Percentiles rank a stretch among this genome's conserved stretches.
Evolutionary conservation across 2,329 filamentous ascomycete genomes (phyloP).

Genomic region (Pyricularia sp.): DNA sequence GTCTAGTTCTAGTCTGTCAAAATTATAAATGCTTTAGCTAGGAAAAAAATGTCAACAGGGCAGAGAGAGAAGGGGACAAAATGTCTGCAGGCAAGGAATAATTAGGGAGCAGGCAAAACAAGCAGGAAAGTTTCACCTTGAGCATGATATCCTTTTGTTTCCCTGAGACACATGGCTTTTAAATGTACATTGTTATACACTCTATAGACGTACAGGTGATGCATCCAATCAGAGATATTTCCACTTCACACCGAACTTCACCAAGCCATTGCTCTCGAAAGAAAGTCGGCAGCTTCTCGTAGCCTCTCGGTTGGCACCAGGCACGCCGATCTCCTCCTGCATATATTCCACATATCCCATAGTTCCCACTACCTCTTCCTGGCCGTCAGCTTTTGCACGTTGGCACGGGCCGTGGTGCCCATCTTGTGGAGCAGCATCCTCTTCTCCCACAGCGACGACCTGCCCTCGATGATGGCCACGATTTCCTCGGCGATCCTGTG

Average conservation of each 20-base stretch:
- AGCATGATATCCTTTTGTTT: not conserved
- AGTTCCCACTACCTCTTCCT: not conserved
- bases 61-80: too few relatives aligned
- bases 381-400: constrained; percentile 31
- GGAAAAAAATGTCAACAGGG: too few relatives aligned
- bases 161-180: not conserved
- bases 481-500: constrained; percentile 78
- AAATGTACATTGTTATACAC: constrained; percentile 1
- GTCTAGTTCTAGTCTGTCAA: too few relatives aligned
- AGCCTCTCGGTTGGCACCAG: not conserved
- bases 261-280: not conserved
- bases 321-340: not conserved
- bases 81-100: too few relatives aligned
- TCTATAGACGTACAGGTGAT: not conserved
- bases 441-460: constrained; percentile 76
- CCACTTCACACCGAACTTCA: not conserved
- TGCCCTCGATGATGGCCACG: constrained; percentile 78
- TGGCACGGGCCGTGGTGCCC: constrained; percentile 69
- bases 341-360: not conserved
- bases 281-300: not conserved
- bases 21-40: too few relatives aligned
- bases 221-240: not conserved
- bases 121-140: not conserved
- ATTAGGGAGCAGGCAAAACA: not conserved
- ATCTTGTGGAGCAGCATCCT: constrained; percentile 70